Evolutionary conservation across 2,329 filamentous ascomycete genomes (phyloP), one percentile per base, ranked within the genome.

Genomic region (Nothophoma quercina): DNA sequence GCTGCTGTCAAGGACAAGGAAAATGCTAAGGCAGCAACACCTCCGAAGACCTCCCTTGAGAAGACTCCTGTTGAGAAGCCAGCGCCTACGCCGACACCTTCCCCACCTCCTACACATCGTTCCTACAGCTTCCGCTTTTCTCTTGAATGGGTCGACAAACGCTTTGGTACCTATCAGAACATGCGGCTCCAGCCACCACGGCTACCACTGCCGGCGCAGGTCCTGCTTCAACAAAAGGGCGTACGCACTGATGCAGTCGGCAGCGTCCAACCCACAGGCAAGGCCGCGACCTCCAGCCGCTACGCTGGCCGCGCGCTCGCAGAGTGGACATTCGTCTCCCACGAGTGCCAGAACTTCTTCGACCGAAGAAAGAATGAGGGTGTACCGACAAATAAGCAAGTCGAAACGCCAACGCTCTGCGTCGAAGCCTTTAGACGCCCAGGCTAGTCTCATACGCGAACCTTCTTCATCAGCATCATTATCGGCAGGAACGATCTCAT

Each of bases 301-400:
- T 88, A 93, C 70, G 79, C 84, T 3, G 90, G 90, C 1, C 82
- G 89, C 16, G 87, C 90, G 0, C 79, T 95, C 35, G 89, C 89
- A 0, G 90, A 95, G 72, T 95, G 90, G 90, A 80, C 82, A 16
- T 77, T 90, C 15, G 83, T 93, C 16, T 85, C 92, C 13, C 83
- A 84, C 49, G 90, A 95, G 70, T 91, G 87, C 77, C 91, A 93
- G 74, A 90, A 86, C 66, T 95, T 93, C 72, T 85, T 91, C 25
- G 89, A 93, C 52, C 81, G 90, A 36, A 83, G 90, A 47, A 86
- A 86, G 43, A 85, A 86, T 38, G 90, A 95, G 69, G 90, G 90
- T 35, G 84, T 92, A 8, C 80, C 84, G 2, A 78, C 79, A 0
- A 82, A 91, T 54, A 80, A 78, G 60, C 85, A 87, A 34, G 85